Percentiles rank a stretch among this genome's conserved stretches.
Conservation (phyloP, 2,329 filamentous ascomycete genomes). For the Fusarium musae region DNA sequence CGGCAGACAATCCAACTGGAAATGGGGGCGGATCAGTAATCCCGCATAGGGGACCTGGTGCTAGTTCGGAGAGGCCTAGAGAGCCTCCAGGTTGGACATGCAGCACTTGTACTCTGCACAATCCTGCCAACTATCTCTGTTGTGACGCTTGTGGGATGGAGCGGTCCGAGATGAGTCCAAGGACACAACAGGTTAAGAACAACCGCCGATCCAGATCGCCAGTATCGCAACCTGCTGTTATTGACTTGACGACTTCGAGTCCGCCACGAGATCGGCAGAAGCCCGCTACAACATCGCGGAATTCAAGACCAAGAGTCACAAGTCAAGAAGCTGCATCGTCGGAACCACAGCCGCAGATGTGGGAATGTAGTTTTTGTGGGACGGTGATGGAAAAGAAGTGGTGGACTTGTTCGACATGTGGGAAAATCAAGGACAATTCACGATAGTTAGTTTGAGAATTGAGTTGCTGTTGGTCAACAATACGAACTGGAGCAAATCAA, state of each 20-base stretch:
- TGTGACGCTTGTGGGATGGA: conserved; percentile 68
- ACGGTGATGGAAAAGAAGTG: conserved; percentile 63
- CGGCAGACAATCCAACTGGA: conserved; percentile 63
- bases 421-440: conserved; percentile 64
- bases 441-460: conserved; percentile 37
- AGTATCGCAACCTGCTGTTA: conserved; percentile 36
- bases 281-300: not conserved
- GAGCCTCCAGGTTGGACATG: conserved; percentile 61
- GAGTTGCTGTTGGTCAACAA: conserved; percentile 2
- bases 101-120: conserved; percentile 66
- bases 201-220: conserved; percentile 33
- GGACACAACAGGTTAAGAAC: conserved; percentile 24
- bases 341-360: conserved; percentile 51
- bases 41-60: conserved; percentile 27
- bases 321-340: conserved; percentile 9
- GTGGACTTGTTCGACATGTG: conserved; percentile 68
- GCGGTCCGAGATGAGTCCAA: conserved; percentile 42
- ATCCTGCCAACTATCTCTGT: conserved; percentile 60
- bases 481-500: conserved; percentile 20
- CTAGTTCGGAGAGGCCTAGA: conserved; percentile 4
- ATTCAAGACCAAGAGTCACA: conserved; percentile 2
- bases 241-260: conserved; percentile 52
- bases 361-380: conserved; percentile 65
- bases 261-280: conserved; percentile 40
- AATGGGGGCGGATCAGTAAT: conserved; percentile 51